Percentiles rank a stretch among this genome's conserved stretches.
Evolutionary conservation across 1,284 basidiomycete species (phyloP).

Genomic region (Ceratobasidium papillatum): DNA sequence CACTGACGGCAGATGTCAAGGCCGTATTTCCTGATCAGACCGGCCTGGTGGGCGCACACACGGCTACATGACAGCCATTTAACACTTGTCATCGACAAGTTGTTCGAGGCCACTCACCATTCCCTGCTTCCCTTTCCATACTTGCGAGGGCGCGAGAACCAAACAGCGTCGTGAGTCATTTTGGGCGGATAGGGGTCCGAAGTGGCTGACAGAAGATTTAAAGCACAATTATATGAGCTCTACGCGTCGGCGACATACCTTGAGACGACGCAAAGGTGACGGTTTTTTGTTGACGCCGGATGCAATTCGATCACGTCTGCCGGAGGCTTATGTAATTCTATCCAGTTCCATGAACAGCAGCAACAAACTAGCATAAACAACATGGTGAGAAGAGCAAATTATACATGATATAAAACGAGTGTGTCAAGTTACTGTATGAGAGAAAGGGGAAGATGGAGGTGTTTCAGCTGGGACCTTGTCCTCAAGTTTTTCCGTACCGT

Average conservation of each 20-base stretch:
- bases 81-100: neutral
- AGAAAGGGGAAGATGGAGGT: conserved; percentile 32
- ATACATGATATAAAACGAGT: conserved; percentile 7
- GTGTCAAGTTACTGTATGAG: conserved; percentile 20
- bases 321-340: conserved; percentile 18
- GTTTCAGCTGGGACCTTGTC: conserved; percentile 17
- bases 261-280: conserved; percentile 9
- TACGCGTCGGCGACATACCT: conserved; percentile 7
- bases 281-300: conserved; percentile 35
- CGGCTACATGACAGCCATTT: conserved; percentile 64
- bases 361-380: conserved; percentile 25
- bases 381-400: neutral
- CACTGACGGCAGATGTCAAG: conserved; percentile 97
- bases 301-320: conserved; percentile 17
- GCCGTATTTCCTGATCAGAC: conserved; percentile 95
- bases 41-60: conserved; percentile 94
- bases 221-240: neutral
- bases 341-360: conserved; percentile 6
- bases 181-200: conserved; percentile 50
- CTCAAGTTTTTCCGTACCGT: conserved; percentile 31
- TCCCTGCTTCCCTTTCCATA: conserved; percentile 95
- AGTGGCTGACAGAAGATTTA: neutral
- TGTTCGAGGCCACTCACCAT: conserved; percentile 66
- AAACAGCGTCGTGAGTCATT: conserved; percentile 92
- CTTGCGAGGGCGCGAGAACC: conserved; percentile 93